Percentiles rank a stretch among this genome's conserved stretches.
Evolutionary conservation across 1,139 yeast species (phyloP).

Genomic region (Blastobotrys arbuscula): DNA sequence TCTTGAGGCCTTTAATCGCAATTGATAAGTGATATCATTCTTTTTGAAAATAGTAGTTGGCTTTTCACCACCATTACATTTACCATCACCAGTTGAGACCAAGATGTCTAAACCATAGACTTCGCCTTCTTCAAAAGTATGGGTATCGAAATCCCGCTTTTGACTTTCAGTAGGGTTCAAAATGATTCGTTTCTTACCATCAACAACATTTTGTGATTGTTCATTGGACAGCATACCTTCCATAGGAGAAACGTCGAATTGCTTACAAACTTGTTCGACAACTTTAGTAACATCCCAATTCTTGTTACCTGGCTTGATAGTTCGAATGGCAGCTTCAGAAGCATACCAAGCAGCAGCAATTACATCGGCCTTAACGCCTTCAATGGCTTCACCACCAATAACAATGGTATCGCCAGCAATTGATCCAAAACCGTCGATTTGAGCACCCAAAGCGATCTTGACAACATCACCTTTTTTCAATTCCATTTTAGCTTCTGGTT

Average conservation of each 20-base stretch:
- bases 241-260: constrained; percentile 55
- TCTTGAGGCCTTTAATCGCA: constrained; percentile 71
- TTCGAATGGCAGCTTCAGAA: constrained; percentile 72
- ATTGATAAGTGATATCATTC: constrained; percentile 62
- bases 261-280: constrained; percentile 59
- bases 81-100: constrained; percentile 64
- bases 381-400: constrained; percentile 44
- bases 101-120: constrained; percentile 74
- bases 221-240: constrained; percentile 78
- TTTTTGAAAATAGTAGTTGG: constrained; percentile 70
- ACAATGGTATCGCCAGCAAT: constrained; percentile 65
- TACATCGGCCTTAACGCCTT: constrained; percentile 62
- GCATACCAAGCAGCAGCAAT: constrained; percentile 72
- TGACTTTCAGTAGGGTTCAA: constrained; percentile 69
- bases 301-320: constrained; percentile 61
- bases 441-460: constrained; percentile 71
- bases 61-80: constrained; percentile 55
- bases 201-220: constrained; percentile 61
- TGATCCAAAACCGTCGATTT: constrained; percentile 72
- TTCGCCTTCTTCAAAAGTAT: constrained; percentile 68
- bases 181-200: constrained; percentile 73
- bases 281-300: constrained; percentile 74
- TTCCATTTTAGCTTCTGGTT: constrained; percentile 51
- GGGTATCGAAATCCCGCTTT: constrained; percentile 56
- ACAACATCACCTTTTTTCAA: constrained; percentile 68